Evolutionary conservation across 1,284 basidiomycete genomes (phyloP).

Genomic region (Rhodotorula sp.): DNA sequence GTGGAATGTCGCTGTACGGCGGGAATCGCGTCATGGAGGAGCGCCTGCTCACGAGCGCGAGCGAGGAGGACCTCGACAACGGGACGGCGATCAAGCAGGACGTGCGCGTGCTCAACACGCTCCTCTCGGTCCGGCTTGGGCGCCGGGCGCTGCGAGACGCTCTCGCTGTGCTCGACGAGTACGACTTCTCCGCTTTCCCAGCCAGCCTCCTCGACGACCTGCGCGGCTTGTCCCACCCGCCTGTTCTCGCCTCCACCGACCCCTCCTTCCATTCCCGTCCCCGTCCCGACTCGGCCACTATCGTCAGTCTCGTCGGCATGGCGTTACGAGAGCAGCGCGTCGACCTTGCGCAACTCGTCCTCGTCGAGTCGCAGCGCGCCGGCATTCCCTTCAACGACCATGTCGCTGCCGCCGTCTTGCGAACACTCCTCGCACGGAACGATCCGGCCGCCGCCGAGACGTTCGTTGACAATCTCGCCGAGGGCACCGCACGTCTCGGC

Average conservation of each 20-base stretch:
- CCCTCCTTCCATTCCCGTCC: constrained; percentile 4
- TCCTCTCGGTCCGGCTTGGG: constrained; percentile 28
- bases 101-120: constrained; percentile 27
- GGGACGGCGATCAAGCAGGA: constrained; percentile 25
- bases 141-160: constrained; percentile 21
- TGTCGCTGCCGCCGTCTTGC: constrained; percentile 20
- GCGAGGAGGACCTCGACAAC: not conserved
- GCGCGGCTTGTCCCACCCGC: not conserved
- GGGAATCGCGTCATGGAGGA: constrained; percentile 40
- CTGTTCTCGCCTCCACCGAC: not conserved
- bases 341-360: constrained; percentile 22
- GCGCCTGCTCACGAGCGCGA: constrained; percentile 19
- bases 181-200: constrained; percentile 20
- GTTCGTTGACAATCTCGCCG: constrained; percentile 18
- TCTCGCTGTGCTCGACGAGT: constrained; percentile 24
- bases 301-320: constrained; percentile 27
- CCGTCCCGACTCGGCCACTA: constrained; percentile 23
- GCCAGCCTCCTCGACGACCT: not conserved
- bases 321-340: constrained; percentile 11
- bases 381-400: constrained; percentile 13
- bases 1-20: constrained; percentile 36
- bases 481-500: constrained; percentile 14
- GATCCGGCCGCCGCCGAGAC: constrained; percentile 20
- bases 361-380: constrained; percentile 6
- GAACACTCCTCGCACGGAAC: constrained; percentile 14